These are phyloP conservation scores for Pestalotiopsis sp. DNA, from an alignment of 2,329 filamentous ascomycete genomes.

Conservation along the genomic window DNA sequence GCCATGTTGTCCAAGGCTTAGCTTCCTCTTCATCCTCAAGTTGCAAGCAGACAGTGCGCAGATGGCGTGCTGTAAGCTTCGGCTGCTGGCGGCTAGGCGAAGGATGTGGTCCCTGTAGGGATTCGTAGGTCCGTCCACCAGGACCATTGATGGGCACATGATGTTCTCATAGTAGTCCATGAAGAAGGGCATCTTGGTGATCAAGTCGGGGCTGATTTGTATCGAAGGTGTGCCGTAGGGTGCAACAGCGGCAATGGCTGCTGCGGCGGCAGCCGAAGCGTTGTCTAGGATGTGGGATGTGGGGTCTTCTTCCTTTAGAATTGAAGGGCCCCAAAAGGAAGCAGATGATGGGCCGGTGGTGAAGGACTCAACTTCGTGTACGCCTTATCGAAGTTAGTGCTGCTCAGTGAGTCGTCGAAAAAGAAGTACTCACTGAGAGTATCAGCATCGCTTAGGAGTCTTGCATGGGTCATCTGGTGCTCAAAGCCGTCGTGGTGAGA, in stretches of 20 bases:
- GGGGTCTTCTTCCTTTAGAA: conserved; percentile 43
- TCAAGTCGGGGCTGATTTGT: conserved; percentile 62
- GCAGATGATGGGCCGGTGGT: conserved; percentile 50
- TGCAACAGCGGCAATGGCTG: conserved; percentile 16
- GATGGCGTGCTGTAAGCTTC: conserved; percentile 88
- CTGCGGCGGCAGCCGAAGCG: conserved; percentile 30
- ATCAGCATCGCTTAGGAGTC: conserved; percentile 56
- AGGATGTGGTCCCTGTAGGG: conserved; percentile 85
- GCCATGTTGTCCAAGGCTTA: conserved; percentile 58
- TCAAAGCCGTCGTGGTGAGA: conserved; percentile 62
- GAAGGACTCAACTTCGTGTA: conserved; percentile 54
- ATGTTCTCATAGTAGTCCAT: conserved; percentile 93
- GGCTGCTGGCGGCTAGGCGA: conserved; percentile 72
- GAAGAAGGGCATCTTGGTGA: conserved; percentile 81
- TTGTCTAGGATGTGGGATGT: conserved; percentile 41
- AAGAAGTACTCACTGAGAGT: conserved; percentile 52
- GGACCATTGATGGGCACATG: conserved; percentile 88
- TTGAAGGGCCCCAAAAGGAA: conserved; percentile 47
- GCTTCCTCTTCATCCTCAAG: conserved; percentile 77
- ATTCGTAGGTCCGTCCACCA: conserved; percentile 83
- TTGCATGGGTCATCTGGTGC: conserved; percentile 43
- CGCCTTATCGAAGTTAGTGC: conserved; percentile 33
- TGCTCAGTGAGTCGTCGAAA: conserved; percentile 11
- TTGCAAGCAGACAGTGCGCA: conserved; percentile 89
- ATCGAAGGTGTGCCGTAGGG: conserved; percentile 45